Base-by-base conservation (phyloP, 2,329 filamentous ascomycete species). In the Ascochyta lentis region DNA sequence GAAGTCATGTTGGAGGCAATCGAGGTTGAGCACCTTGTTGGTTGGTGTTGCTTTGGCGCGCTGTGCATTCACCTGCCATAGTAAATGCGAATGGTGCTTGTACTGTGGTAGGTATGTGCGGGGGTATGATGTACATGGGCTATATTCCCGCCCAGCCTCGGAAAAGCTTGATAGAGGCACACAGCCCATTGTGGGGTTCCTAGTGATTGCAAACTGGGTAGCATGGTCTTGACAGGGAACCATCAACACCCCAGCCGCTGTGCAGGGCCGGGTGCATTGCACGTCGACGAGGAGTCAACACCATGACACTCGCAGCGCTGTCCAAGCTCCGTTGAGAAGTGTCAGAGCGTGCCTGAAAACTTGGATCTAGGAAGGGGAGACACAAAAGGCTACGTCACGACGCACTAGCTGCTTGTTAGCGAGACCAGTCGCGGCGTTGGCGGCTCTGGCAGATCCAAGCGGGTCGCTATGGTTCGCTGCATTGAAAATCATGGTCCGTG, bases 401-500 rank as follows among this genome's bases (percentile, higher is more conserved):
- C 2, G 38, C 33, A 16, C 47, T 51, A 47, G 46, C 23, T 10
- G 23, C 12, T 19, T 12, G 12, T 44, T 55, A 50, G 53, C 47
- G 53, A 55, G 52, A 37, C 45, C 51, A 37, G 39, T 49, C n/a
- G 23, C 19, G 23, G 40, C 45, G 40, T 39, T 45, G 45, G 45
- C 40, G 52, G 29, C 39, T 49, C 50, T 50, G 24, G 46, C 23
- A 47, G 53, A 56, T 51, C 47, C 47, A 41, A 51, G 47, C 53
- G 53, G 53, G 53, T 50, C 53, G 42, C 47, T 23, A 15, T 56
- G 53, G 53, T 51, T 56, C 43, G 53, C 53, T 56, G 53, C 53
- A 56, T 23, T 27, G 47, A n/a, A 43, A 46, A 45, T 48, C 47
- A 47, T 37, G 53, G 53, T 50, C 53, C 31, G 52, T 55, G 47